Evolutionary conservation across 1,284 basidiomycete genomes (phyloP).

Genomic region (Ganoderma sinense): DNA sequence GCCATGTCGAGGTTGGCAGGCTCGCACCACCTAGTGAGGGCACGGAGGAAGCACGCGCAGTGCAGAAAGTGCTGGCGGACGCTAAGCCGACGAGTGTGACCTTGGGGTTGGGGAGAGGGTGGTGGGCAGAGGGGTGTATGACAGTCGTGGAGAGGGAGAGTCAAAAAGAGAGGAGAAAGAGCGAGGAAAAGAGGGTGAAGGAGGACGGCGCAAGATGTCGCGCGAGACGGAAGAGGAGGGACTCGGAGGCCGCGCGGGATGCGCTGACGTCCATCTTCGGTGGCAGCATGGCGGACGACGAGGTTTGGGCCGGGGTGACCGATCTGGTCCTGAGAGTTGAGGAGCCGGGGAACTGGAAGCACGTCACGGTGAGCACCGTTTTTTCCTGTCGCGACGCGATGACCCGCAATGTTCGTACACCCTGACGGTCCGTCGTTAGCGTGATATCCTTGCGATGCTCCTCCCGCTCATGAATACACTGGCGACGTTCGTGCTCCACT

Average conservation of each 20-base stretch:
- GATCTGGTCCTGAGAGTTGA: constrained; percentile 24
- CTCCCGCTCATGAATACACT: constrained; percentile 20
- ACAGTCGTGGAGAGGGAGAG: neutral
- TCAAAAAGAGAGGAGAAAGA: neutral
- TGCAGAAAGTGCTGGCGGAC: constrained; percentile 19
- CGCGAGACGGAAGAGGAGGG: neutral
- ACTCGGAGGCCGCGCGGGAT: constrained; percentile 2
- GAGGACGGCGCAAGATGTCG: neutral
- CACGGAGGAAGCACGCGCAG: constrained; percentile 18
- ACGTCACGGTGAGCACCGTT: constrained; percentile 22
- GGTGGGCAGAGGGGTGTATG: constrained; percentile 19
- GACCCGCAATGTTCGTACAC: neutral
- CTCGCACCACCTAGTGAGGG: constrained; percentile 15
- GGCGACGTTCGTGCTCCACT: constrained; percentile 20
- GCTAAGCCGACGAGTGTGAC: constrained; percentile 14
- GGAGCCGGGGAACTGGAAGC: constrained; percentile 24
- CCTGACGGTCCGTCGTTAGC: constrained; percentile 11
- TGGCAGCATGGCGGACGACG: constrained; percentile 4
- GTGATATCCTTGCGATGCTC: constrained; percentile 22
- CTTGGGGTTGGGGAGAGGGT: constrained; percentile 19
- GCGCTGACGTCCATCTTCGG: constrained; percentile 20
- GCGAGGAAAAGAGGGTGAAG: neutral
- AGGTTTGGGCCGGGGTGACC: constrained; percentile 21
- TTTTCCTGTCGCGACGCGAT: neutral
- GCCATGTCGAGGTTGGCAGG: constrained; percentile 19